A percentile compares a stretch with the other conserved stretches of the same genome.
phyloP scores from a whole-genome alignment of 2,329 filamentous ascomycete species.

The Ascomycota sp. region DNA sequence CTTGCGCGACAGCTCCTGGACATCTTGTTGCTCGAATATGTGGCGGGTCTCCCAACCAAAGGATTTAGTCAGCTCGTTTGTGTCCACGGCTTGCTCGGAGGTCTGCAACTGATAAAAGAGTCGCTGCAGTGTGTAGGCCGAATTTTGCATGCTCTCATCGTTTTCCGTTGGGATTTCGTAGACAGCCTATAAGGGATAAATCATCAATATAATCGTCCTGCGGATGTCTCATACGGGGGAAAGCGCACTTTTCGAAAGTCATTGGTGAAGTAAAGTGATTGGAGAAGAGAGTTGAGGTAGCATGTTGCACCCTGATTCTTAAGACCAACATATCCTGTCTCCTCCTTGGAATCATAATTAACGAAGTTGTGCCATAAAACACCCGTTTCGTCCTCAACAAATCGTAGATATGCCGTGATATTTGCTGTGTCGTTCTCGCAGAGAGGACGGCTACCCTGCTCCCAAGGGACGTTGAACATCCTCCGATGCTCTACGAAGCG shows the following conservation, averaged over 20 bases:
- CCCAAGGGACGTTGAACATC: constrained; percentile 64
- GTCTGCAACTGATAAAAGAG: constrained; percentile 92
- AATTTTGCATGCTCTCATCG: constrained; percentile 65
- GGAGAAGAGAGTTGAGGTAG: constrained; percentile 68
- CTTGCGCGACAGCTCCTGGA: constrained; percentile 89
- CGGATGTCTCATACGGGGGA: no score
- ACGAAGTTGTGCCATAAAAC: constrained; percentile 81
- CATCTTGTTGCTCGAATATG: constrained; percentile 97
- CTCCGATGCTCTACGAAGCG: constrained; percentile 74
- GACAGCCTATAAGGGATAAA: constrained; percentile 53
- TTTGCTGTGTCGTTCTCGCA: constrained; percentile 60
- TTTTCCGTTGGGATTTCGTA: constrained; percentile 90
- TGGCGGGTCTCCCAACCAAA: constrained; percentile 97
- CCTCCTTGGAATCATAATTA: constrained; percentile 97
- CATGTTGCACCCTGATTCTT: constrained; percentile 93
- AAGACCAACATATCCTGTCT: constrained; percentile 89
- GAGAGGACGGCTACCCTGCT: constrained; percentile 46
- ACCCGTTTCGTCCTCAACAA: constrained; percentile 73
- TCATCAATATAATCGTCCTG: no score
- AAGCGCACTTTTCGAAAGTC: constrained; percentile 65
- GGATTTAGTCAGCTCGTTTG: constrained; percentile 82
- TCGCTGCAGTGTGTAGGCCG: constrained; percentile 80
- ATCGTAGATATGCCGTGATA: constrained; percentile 63
- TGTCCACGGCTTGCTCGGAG: constrained; percentile 63
- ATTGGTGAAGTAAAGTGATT: constrained; percentile 75